Base-by-base conservation (phyloP, 805 yeast species). In the Kurtzmaniella cleridarum region DNA sequence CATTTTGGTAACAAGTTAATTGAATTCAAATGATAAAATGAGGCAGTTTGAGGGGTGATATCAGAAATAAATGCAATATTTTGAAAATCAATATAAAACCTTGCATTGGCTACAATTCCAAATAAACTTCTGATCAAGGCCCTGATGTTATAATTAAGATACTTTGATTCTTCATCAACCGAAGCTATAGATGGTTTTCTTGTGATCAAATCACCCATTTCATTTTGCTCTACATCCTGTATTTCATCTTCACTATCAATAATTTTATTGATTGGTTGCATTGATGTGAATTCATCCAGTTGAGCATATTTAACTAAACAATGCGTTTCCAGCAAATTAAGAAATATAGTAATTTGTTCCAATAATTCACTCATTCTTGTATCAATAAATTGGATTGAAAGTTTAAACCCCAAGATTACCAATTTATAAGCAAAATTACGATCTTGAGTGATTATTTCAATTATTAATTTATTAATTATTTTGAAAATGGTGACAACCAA, bases 401-500 rank as follows among this genome's bases (percentile, higher is more conserved):
- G 54, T 10, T 46, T 53, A 20, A 73, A 42, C 0, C 79, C 76
- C 1, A 70, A 31, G 30, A 54, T 55, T 11, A 69, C 62, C 3
- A 78, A 44, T 14, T 50, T 46, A 43, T 69, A 48, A 3, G 74
- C 64, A 15, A 63, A 50, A 3, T 51, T 39, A 5, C 71, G 50
- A 46, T 75, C 64, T 3, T 62, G 52, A 0, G 73, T 66, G 2
- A 76, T 62, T 3, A 70, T 51, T n/a, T 62, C 55, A 0, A 72
- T 45, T 5, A 79, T 46, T 3, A 71, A 47, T 27, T 63, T 66
- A 50, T 79, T 80, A 13, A 74, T 53, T 12, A 80, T 54, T 37
- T 64, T 63, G 32, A 79, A 50, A 2, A 56, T 39, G 5, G 45
- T 36, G 2, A 59, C 45, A 17, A 55, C 42, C 16, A 58, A 36